Conservation (phyloP, 176 grass and related monocot species). For the Oryza nivara region DNA sequence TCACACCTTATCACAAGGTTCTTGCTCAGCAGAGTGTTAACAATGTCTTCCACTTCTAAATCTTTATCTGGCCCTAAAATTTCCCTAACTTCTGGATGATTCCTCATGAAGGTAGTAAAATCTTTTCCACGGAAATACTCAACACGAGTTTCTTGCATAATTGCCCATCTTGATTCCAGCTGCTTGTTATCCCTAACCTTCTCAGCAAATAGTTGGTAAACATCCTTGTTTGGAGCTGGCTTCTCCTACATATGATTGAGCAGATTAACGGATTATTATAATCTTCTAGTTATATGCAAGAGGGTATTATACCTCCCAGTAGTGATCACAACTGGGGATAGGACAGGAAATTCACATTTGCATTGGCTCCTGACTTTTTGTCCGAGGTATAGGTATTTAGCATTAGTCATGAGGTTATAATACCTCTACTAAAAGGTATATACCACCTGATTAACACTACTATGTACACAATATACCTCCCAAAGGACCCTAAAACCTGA, state of each 20-base stretch:
- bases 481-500: too few species aligned
- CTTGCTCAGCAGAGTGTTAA: conserved; percentile 77
- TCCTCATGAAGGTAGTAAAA: conserved; percentile 81
- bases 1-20: conserved; percentile 91
- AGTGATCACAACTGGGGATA: too few species aligned
- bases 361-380: too few species aligned
- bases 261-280: neutral
- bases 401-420: too few species aligned
- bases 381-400: too few species aligned
- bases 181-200: conserved; percentile 99
- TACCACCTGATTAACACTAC: too few species aligned
- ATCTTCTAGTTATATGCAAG: neutral
- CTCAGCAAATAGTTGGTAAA: conserved; percentile 90
- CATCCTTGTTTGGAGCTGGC: conserved; percentile 75
- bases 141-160: conserved; percentile 98
- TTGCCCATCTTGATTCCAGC: conserved; percentile 95
- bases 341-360: too few species aligned
- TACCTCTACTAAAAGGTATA: too few species aligned
- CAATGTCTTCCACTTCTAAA: conserved; percentile 83
- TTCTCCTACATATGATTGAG: conserved; percentile 54
- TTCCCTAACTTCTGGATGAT: conserved; percentile 85
- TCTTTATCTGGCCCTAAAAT: conserved; percentile 78
- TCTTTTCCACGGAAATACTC: conserved; percentile 99
- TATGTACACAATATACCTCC: too few species aligned
- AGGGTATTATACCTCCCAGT: too few species aligned